Conservation (phyloP, 768 basidiomycete genomes). For the Pulveroboletus sp. region DNA sequence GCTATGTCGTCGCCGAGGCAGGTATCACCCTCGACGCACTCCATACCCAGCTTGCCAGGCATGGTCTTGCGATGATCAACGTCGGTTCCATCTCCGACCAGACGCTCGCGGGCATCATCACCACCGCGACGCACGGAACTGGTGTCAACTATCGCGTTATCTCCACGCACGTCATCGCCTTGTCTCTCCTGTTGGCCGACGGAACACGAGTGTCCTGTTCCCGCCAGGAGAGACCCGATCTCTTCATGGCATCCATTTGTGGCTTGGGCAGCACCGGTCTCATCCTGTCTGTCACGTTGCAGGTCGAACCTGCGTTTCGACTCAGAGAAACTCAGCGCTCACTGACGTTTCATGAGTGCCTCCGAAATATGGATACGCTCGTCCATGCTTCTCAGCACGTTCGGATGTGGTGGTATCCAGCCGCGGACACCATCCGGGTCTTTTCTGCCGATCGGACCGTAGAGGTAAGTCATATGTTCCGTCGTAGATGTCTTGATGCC, state of each 20-base stretch:
- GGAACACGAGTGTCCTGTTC: conserved; percentile 68
- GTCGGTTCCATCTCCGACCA: conserved; percentile 97
- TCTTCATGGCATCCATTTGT: conserved; percentile 88
- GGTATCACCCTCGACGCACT: conserved; percentile 76
- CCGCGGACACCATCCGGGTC: conserved; percentile 63
- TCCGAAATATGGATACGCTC: conserved; percentile 51
- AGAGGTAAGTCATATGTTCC: conserved; percentile 54
- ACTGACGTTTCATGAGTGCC: conserved; percentile 56
- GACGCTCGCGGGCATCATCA: conserved; percentile 85
- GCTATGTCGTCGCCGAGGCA: conserved; percentile 65
- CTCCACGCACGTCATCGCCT: conserved; percentile 71
- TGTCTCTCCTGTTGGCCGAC: conserved; percentile 74
- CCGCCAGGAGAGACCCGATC: conserved; percentile 53
- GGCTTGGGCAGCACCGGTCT: conserved; percentile 89
- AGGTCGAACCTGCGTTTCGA: conserved; percentile 78
- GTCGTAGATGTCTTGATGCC: background rate
- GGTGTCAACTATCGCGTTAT: conserved; percentile 77
- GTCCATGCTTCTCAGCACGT: conserved; percentile 75
- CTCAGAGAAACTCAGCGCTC: conserved; percentile 69
- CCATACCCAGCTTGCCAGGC: conserved; percentile 57
- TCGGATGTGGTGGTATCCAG: conserved; percentile 95
- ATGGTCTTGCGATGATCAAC: conserved; percentile 82
- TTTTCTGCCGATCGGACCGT: conserved; percentile 69
- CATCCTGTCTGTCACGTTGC: conserved; percentile 70
- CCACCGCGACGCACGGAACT: conserved; percentile 94